Evolutionary conservation across 176 grass and related monocot species (phyloP).

Genomic region (Phoenix dactylifera): DNA sequence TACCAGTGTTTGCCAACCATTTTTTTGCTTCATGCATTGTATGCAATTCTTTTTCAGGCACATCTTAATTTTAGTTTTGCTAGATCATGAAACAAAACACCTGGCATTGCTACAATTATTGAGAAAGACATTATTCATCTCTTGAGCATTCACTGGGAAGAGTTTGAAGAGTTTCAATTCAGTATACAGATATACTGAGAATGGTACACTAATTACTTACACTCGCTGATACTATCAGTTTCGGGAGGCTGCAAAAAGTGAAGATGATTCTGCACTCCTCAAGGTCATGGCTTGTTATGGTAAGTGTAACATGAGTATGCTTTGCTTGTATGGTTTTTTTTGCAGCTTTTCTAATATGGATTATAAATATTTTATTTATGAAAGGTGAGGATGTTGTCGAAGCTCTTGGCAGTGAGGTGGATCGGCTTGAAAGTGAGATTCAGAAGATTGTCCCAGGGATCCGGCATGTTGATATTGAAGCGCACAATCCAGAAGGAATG

Average conservation of each 20-base stretch:
- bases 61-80: too few species aligned
- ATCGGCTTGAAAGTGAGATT: constrained; percentile 88
- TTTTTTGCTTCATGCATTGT: too few species aligned
- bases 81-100: too few species aligned
- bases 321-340: neutral
- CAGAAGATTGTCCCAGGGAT: constrained; percentile 93
- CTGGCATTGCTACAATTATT: too few species aligned
- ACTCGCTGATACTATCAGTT: constrained; percentile 36
- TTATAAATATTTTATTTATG: constrained; percentile 2
- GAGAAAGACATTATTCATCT: too few species aligned
- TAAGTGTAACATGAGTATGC: constrained; percentile 9
- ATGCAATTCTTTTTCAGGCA: too few species aligned
- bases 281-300: constrained; percentile 89
- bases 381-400: constrained; percentile 93
- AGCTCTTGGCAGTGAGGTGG: constrained; percentile 84
- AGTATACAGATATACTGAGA: too few species aligned
- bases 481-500: constrained; percentile 75
- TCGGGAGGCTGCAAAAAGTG: constrained; percentile 48
- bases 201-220: neutral
- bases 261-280: constrained; percentile 57
- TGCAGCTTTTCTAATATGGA: neutral
- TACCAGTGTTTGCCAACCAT: too few species aligned
- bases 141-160: too few species aligned
- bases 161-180: too few species aligned
- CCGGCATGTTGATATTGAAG: constrained; percentile 89